Percentiles rank a stretch among this genome's conserved stretches.
Conservation (phyloP, 2,329 filamentous ascomycete species). For the Curvularia verruculosa region DNA sequence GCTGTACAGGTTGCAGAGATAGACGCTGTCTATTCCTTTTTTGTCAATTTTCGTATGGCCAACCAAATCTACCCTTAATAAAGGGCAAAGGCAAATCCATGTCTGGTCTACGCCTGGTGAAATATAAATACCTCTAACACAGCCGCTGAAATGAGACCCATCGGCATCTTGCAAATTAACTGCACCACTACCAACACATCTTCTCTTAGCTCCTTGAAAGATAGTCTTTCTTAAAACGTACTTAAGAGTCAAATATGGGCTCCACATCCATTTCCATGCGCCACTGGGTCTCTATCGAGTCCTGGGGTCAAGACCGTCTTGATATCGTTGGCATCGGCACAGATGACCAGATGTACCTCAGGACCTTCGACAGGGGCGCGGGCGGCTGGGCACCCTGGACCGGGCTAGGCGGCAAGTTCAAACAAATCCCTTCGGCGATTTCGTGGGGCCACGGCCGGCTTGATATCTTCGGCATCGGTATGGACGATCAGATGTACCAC, state of each 20-base stretch:
- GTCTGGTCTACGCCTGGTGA: too few species aligned
- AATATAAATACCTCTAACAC: neutral
- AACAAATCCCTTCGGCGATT: neutral
- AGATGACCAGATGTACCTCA: neutral
- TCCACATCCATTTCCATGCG: neutral
- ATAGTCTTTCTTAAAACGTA: neutral
- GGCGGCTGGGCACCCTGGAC: neutral
- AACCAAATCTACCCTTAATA: too few species aligned
- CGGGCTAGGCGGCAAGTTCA: neutral
- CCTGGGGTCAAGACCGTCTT: neutral
- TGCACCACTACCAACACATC: neutral
- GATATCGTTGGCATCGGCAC: neutral
- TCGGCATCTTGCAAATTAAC: neutral
- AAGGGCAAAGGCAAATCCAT: fast-evolving
- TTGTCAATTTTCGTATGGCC: neutral
- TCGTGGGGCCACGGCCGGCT: neutral
- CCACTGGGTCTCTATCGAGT: neutral
- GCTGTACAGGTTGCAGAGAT: neutral
- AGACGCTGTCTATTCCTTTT: neutral
- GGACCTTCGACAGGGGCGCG: neutral
- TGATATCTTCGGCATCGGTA: neutral
- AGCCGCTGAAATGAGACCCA: neutral
- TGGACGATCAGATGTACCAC: neutral
- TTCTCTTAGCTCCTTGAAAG: neutral
- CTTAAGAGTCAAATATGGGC: neutral